These are phyloP conservation scores for Peniophora sp. DNA, from an alignment of 1,284 basidiomycete genomes.

Conservation along the genomic window DNA sequence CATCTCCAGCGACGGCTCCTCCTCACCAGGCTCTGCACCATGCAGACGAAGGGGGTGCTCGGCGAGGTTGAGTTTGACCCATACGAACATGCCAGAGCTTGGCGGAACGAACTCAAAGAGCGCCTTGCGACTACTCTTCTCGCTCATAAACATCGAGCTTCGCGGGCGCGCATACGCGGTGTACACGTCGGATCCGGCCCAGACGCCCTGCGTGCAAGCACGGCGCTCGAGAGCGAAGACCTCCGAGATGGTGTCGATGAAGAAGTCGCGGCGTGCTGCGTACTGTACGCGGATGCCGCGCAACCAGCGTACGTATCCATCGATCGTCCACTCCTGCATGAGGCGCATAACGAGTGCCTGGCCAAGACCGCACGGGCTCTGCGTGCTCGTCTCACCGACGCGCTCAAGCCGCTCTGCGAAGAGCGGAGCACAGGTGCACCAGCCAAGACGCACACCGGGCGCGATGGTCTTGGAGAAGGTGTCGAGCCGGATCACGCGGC, in stretches of 20 bases:
- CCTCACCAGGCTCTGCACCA: slow-evolving; percentile 24
- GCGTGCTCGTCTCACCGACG: slow-evolving; percentile 64
- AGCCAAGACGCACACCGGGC: slow-evolving; percentile 73
- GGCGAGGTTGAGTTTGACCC: slow-evolving; percentile 60
- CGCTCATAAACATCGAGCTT: slow-evolving; percentile 14
- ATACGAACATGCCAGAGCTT: slow-evolving; percentile 62
- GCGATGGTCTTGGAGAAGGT: slow-evolving; percentile 81
- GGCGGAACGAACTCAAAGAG: slow-evolving; percentile 69
- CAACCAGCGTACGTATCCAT: slow-evolving; percentile 75
- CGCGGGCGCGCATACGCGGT: slow-evolving; percentile 27
- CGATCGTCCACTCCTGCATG: slow-evolving; percentile 57
- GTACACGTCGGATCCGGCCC: slow-evolving; percentile 34
- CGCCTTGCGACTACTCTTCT: slow-evolving; percentile 35
- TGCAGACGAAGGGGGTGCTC: slow-evolving; percentile 38
- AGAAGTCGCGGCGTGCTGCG: slow-evolving; percentile 46
- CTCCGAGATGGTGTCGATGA: slow-evolving; percentile 48
- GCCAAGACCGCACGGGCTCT: slow-evolving; percentile 68
- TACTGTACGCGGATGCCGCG: slow-evolving; percentile 53
- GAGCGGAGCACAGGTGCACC: slow-evolving; percentile 66
- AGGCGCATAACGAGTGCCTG: slow-evolving; percentile 61
- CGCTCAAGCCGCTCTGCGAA: slow-evolving; percentile 74
- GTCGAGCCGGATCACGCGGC: slow-evolving; percentile 72
- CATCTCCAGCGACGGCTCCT: slow-evolving; percentile 37
- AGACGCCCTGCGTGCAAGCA: slow-evolving; percentile 22
- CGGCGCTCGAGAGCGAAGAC: slow-evolving; percentile 39